Percentiles rank a stretch among this genome's conserved stretches.
These are phyloP conservation scores for Ilex paraguariensis DNA, from an alignment of 305 asterid genomes.

Conservation along the genomic window DNA sequence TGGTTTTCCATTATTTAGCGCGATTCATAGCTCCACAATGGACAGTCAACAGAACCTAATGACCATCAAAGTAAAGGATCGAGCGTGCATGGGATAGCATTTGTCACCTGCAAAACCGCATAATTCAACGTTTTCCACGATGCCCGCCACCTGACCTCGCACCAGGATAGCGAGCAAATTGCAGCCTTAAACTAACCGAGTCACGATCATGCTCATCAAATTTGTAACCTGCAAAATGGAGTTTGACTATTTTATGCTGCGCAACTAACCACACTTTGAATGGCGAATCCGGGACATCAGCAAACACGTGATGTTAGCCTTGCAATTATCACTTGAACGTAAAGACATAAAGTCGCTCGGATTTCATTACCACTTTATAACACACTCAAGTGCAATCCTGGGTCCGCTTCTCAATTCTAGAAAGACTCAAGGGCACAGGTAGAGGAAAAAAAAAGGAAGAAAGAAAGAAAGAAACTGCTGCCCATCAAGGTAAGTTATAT, in stretches of 20 bases:
- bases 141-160: constrained; percentile 82
- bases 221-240: constrained; percentile 79
- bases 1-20: constrained; percentile 11
- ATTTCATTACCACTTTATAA: neutral
- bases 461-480: neutral
- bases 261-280: constrained; percentile 24
- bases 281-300: constrained; percentile 18
- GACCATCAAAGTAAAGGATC: constrained; percentile 16
- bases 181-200: constrained; percentile 61
- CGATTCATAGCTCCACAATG: neutral
- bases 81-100: constrained; percentile 26
- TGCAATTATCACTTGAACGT: constrained; percentile 13
- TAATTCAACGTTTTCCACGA: constrained; percentile 64
- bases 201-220: constrained; percentile 84
- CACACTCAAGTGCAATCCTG: constrained; percentile 6
- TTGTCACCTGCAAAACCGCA: constrained; percentile 59
- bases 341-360: neutral
- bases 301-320: constrained; percentile 11
- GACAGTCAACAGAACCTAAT: constrained; percentile 8
- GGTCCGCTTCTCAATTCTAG: neutral
- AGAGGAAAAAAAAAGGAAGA: neutral
- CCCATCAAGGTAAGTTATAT: neutral
- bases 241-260: constrained; percentile 34
- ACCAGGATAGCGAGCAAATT: constrained; percentile 84
- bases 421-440: neutral